These are phyloP conservation scores for Lanmaoa pseudosensibilis DNA, from an alignment of 768 basidiomycete species.

Conservation along the genomic window DNA sequence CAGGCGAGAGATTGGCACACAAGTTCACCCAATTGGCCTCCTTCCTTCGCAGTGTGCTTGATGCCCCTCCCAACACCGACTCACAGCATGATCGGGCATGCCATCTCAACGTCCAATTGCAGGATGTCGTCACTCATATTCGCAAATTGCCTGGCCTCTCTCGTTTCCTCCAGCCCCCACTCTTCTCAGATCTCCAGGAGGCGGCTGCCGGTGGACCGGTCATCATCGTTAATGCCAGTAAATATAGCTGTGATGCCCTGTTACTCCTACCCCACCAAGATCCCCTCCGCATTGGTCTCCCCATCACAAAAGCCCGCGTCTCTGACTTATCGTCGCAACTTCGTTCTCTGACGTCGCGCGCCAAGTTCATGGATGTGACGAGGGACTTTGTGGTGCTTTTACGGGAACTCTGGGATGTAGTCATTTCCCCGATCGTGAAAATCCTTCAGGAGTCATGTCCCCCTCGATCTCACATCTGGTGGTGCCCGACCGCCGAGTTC, in stretches of 20 bases:
- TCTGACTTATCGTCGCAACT: not conserved
- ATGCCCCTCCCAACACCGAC: not conserved
- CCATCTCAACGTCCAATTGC: not conserved
- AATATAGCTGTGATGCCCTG: conserved; percentile 34
- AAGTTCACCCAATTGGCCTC: not conserved
- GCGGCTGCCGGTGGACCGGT: conserved; percentile 28
- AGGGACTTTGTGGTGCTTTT: not conserved
- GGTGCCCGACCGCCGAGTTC: conserved; percentile 11
- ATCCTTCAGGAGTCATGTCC: not conserved
- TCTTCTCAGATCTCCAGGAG: conserved; percentile 11
- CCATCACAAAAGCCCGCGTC: not conserved
- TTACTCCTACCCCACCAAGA: conserved; percentile 16
- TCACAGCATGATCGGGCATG: not conserved
- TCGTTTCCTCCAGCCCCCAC: conserved; percentile 25
- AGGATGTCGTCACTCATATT: conserved; percentile 14
- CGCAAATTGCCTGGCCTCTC: conserved; percentile 21
- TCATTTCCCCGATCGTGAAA: conserved; percentile 16
- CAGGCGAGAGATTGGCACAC: not conserved
- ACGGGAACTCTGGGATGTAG: conserved; percentile 17
- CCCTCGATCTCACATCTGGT: conserved; percentile 8
- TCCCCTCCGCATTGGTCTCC: conserved; percentile 1
- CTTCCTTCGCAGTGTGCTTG: not conserved
- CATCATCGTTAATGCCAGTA: conserved; percentile 33
- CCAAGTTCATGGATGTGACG: not conserved
- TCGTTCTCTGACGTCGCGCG: not conserved